Base-by-base conservation (phyloP, 2,329 filamentous ascomycete species). In the Paraconiothyrium brasiliense region DNA sequence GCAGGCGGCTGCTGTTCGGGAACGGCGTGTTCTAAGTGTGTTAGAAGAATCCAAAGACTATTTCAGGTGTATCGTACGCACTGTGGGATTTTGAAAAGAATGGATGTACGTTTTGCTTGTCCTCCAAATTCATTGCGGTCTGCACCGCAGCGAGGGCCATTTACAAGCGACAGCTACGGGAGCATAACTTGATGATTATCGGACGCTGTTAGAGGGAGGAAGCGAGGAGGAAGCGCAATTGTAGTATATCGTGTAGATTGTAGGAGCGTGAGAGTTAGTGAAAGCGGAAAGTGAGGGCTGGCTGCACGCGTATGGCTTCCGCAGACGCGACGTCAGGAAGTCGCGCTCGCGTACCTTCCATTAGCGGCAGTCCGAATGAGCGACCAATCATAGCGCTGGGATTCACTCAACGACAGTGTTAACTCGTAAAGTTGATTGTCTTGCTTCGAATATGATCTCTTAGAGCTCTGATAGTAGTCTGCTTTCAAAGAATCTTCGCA, bases 71-170 rank as follows among this genome's bases (percentile, higher is more conserved):
- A 32, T 7, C 8, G 16, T 11, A 34, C 69, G 55, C 69, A 76
- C 74, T 70, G 3, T 56, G 43, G 14, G 69, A 62, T 58, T 76
- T 78, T 30, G 73, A 65, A 59, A 80, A 80, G 71, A 80, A 80
- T 32, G 78, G 77, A 65, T 80, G 78, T 54, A 79, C 57, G 63
- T 58, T 67, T 63, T 78, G 72, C 56, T 67, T 68, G 52, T 72
- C 69, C 57, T 76, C 77, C 43, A 76, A 65, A 72, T 74, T 71
- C 78, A 80, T 80, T 61, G 73, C 76, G 58, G 71, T 64, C 44
- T 73, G 71, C 63, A 78, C 74, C 64, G 71, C 73, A 62, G 72
- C 58, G 49, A 76, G 67, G 66, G 78, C 78, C 78, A 80, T 80
- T 67, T 65, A 77, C 60, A 41, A 37, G 44, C 13, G 27, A 59